A percentile compares a stretch with the other conserved stretches of the same genome.
Conservation (phyloP, 441 rosid species). For the Iberis amara region DNA sequence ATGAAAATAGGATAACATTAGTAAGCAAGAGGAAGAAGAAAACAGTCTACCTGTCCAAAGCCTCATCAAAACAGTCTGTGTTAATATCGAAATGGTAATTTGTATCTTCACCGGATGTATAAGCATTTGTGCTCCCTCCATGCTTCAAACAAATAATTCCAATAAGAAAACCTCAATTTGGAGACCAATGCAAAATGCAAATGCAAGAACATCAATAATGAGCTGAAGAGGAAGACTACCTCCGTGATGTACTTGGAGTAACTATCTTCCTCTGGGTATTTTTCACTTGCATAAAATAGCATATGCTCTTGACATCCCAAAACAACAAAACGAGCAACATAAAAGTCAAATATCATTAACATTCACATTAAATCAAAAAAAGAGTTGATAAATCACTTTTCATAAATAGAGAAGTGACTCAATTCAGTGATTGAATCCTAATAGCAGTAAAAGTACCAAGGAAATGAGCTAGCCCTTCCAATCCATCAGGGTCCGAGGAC, state of each 20-base stretch:
- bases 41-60: slow-evolving; percentile 61
- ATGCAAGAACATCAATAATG: slow-evolving; percentile 4
- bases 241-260: slow-evolving; percentile 66
- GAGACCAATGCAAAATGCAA: background rate
- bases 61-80: slow-evolving; percentile 65
- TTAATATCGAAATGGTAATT: slow-evolving; percentile 63
- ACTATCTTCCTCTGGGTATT: slow-evolving; percentile 77
- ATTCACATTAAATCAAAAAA: too few relatives aligned
- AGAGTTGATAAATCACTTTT: background rate
- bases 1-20: slow-evolving; percentile 4
- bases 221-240: slow-evolving; percentile 32
- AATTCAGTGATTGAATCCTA: slow-evolving; percentile 11
- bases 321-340: background rate
- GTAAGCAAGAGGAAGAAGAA: slow-evolving; percentile 6
- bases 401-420: background rate
- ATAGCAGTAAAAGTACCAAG: slow-evolving; percentile 40
- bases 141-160: slow-evolving; percentile 41
- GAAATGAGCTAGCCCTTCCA: slow-evolving; percentile 87
- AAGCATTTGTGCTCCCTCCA: slow-evolving; percentile 81
- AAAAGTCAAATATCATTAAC: background rate
- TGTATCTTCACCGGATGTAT: slow-evolving; percentile 54
- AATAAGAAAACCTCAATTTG: background rate
- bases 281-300: slow-evolving; percentile 86
- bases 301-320: slow-evolving; percentile 58
- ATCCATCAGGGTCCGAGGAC: slow-evolving; percentile 65